Base-by-base conservation (phyloP, 2,329 filamentous ascomycete species). In the Colletotrichum incanum region DNA sequence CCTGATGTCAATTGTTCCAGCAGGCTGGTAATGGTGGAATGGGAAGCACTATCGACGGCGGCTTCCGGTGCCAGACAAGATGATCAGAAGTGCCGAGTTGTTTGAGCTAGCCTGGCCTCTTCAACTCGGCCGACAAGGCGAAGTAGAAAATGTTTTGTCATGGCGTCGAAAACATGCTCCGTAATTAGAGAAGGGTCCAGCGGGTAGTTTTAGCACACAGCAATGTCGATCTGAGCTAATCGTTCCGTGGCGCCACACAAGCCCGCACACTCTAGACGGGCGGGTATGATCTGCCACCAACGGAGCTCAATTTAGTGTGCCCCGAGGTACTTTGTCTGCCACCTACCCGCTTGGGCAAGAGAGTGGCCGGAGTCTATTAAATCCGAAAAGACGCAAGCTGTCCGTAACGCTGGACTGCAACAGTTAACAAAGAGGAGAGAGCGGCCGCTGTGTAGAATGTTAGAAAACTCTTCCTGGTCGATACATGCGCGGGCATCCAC, bases 201-300 rank as follows among this genome's bases (percentile, higher is more conserved):
- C 52, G 59, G 65, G 65, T 67, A 67, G 26, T 68, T 34, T 61
- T 62, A 58, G 65, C 43, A 63, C 50, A 68, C 20, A 14, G 59
- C 28, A 72, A 63, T 59, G 59, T 72, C 69, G 69, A 72, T 72
- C 65, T 45, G 59, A 59, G 58, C 59, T 64, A 72, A 64, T 72
- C 58, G 18, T 54, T 59, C 69, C 52, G 54, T 59, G 39, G 65
- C 59, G 65, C 65, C 65, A 72, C 69, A 54, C 54, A 52, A 71
- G 50, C 65, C 65, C 52, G 43, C 65, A 59, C n/a, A 69, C 34
- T 59, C 26, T 55, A 37, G 45, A 43, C 16, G 59, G 59, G 65
- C 52, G 65, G 65, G 52, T 61, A 59, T 56, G 65, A 72, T 71
- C 58, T 66, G 55, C 52, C 62, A 63, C 68, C 49, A 43, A 39